Evolutionary conservation across 78 protist genomes (phyloP).

Genomic region (Ministeria vibrans): DNA sequence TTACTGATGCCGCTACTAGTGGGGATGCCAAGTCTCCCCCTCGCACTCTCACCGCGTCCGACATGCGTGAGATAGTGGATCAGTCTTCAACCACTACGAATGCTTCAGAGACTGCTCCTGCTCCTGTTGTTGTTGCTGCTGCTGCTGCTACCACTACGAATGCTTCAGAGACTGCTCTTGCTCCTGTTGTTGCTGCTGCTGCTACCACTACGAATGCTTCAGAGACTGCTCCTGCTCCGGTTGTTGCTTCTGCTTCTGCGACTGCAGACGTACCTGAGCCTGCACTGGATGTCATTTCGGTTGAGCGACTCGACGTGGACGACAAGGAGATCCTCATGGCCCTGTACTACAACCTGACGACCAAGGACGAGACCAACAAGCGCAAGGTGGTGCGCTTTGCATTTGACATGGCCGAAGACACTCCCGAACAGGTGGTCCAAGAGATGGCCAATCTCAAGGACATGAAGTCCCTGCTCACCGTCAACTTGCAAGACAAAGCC

Average conservation of each 20-base stretch:
- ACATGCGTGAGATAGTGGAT: neutral
- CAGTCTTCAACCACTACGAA: neutral
- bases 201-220: neutral
- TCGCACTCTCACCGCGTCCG: neutral
- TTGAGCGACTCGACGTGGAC: neutral
- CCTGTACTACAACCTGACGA: neutral
- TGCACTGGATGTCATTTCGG: slow-evolving; percentile 1
- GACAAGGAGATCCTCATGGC: neutral
- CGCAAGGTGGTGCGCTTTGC: slow-evolving; percentile 28
- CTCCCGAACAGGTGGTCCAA: slow-evolving; percentile 25
- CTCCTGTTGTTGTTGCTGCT: neutral
- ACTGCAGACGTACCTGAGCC: neutral
- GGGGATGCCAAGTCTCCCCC: neutral
- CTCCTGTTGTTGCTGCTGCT: neutral
- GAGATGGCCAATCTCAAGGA: too few relatives aligned
- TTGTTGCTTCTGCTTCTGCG: neutral
- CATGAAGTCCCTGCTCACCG: too few relatives aligned
- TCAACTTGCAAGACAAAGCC: too few relatives aligned
- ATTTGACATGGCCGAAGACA: slow-evolving; percentile 25
- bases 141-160: neutral
- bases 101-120: neutral
- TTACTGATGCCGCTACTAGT: neutral
- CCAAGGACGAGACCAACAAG: neutral
- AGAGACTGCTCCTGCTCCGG: neutral
- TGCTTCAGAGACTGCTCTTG: neutral